Conservation (phyloP, 2,329 filamentous ascomycete species). For the Exophiala spinifera region DNA sequence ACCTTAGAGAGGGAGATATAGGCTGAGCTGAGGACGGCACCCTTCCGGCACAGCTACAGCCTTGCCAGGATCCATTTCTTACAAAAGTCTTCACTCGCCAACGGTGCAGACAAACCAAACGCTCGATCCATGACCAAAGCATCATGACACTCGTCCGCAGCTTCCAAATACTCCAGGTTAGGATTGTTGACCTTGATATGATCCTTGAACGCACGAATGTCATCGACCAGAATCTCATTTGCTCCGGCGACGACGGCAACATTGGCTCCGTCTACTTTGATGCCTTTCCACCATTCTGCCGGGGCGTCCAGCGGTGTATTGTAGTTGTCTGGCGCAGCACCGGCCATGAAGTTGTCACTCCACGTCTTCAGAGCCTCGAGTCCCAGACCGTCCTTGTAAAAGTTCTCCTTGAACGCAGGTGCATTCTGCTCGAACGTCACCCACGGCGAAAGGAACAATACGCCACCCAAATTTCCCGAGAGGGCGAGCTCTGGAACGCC, state of each 20-base stretch:
- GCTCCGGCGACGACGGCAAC: conserved; percentile 15
- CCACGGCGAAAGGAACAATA: conserved; percentile 59
- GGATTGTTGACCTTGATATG: conserved; percentile 16
- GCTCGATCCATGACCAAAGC: conserved; percentile 8
- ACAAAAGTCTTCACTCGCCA: conserved; percentile 12
- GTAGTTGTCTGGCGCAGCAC: conserved; percentile 15
- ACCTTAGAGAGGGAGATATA: too few species aligned
- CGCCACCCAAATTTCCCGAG: conserved; percentile 41
- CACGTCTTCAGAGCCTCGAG: conserved; percentile 5
- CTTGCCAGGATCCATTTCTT: conserved; percentile 13
- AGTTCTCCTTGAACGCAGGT: conserved; percentile 9
- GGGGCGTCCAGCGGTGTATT: conserved; percentile 14
- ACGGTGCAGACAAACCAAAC: conserved; percentile 7
- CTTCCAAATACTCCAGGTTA: conserved; percentile 13
- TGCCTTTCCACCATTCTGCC: conserved; percentile 20
- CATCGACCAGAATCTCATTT: conserved; percentile 20
- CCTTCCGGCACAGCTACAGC: background rate
- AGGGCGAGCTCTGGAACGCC: conserved; percentile 36
- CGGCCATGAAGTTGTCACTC: conserved; percentile 18
- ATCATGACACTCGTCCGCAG: conserved; percentile 13
- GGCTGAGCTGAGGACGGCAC: too few species aligned
- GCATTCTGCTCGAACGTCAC: conserved; percentile 44
- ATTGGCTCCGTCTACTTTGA: conserved; percentile 13
- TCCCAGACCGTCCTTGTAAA: conserved; percentile 14
- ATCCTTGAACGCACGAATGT: conserved; percentile 13